A percentile compares a stretch with the other conserved stretches of the same genome.
Evolutionary conservation across 768 basidiomycete genomes (phyloP).

Genomic region (Exidia glandulosa): DNA sequence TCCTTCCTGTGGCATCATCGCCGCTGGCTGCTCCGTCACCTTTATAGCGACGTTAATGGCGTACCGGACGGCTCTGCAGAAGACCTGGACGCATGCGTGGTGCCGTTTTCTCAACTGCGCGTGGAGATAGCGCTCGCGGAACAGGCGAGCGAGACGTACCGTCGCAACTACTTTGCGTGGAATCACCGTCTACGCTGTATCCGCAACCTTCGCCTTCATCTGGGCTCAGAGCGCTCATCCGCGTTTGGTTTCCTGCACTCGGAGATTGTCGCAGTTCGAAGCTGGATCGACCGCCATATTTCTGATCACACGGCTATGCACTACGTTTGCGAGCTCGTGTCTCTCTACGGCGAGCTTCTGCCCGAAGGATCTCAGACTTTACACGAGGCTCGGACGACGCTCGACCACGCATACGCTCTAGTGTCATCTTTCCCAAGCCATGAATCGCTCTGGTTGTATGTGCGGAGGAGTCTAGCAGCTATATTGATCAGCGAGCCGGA

Average conservation of each 20-base stretch:
- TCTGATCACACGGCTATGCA: conserved; percentile 59
- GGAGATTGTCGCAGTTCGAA: conserved; percentile 27
- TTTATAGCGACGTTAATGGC: conserved; percentile 18
- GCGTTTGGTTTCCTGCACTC: conserved; percentile 24
- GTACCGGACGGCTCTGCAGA: background rate
- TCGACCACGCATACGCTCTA: conserved; percentile 37
- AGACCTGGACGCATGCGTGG: background rate
- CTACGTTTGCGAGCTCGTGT: conserved; percentile 31
- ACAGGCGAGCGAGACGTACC: conserved; percentile 48
- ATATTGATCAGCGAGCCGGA: background rate
- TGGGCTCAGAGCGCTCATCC: conserved; percentile 12
- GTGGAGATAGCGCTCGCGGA: conserved; percentile 39
- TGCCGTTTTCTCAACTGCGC: conserved; percentile 13
- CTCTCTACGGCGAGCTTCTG: too few species aligned
- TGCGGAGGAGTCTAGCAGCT: background rate
- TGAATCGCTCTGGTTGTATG: conserved; percentile 48
- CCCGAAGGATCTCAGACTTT: background rate
- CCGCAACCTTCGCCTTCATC: conserved; percentile 13
- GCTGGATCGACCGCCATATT: conserved; percentile 54
- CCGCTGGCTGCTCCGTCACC: conserved; percentile 43
- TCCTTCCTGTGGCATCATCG: conserved; percentile 62
- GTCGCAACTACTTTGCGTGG: conserved; percentile 71
- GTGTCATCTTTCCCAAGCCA: conserved; percentile 41
- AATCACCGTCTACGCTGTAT: conserved; percentile 44
- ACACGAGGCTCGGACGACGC: background rate